phyloP scores from a whole-genome alignment of 1,284 basidiomycete species.

The Cystobasidium pallidum region DNA sequence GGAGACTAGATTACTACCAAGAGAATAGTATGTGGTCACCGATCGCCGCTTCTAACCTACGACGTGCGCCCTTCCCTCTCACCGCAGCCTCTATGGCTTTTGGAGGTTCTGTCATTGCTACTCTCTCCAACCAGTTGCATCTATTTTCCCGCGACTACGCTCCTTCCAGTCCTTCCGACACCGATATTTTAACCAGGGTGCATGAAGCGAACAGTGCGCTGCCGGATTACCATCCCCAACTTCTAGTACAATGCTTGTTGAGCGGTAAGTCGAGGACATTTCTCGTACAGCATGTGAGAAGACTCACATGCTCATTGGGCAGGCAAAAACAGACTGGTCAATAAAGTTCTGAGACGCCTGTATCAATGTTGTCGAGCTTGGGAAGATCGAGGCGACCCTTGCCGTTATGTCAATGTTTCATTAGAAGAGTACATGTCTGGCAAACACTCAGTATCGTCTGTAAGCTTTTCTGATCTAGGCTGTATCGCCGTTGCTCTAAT shows the following conservation, averaged over 20 bases:
- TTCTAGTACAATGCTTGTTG: constrained; percentile 83
- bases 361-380: constrained; percentile 2
- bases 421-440: background rate
- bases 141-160: constrained; percentile 61
- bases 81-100: constrained; percentile 75
- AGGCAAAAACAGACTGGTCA: constrained; percentile 83
- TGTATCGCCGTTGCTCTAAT: background rate
- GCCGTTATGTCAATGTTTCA: background rate
- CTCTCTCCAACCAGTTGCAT: constrained; percentile 15
- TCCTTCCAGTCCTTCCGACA: constrained; percentile 51
- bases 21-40: constrained; percentile 66
- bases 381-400: background rate
- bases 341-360: constrained; percentile 70
- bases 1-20: constrained; percentile 85
- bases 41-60: background rate
- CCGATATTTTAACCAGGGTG: constrained; percentile 17
- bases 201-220: constrained; percentile 70
- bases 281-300: background rate
- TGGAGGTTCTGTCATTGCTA: constrained; percentile 45
- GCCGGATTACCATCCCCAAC: constrained; percentile 85
- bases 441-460: background rate
- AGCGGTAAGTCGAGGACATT: constrained; percentile 1
- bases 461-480: background rate
- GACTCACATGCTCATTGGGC: too few species aligned
- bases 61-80: constrained; percentile 58